phyloP scores from a whole-genome alignment of 2,329 filamentous ascomycete genomes.

The Sporothrix pallida region DNA sequence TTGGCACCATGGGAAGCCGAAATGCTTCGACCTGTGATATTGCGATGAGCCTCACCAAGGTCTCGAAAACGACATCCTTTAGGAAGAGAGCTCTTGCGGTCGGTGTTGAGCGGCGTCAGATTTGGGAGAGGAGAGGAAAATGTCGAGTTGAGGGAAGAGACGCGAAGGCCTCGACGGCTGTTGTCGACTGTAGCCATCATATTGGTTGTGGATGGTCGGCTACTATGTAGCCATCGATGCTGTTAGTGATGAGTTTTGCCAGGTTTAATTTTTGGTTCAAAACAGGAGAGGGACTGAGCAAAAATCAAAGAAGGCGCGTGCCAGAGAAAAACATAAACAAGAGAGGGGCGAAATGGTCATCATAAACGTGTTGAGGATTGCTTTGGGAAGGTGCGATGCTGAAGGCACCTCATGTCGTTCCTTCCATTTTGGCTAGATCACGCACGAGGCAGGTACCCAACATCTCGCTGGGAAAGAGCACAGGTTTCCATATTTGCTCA shows the following conservation, averaged over 20 bases:
- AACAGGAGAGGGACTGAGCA: neutral
- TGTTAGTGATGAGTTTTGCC: neutral
- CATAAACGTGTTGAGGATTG: neutral
- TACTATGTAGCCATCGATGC: neutral
- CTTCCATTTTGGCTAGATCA: neutral
- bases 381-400: slow-evolving; percentile 16
- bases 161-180: neutral
- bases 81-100: slow-evolving; percentile 40
- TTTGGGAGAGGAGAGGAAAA: slow-evolving; percentile 14
- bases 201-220: neutral
- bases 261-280: neutral
- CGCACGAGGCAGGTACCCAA: neutral
- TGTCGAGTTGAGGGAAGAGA: neutral
- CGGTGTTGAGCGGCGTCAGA: neutral
- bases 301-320: neutral
- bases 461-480: neutral
- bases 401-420: neutral
- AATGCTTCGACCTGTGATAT: slow-evolving; percentile 45
- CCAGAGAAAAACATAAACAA: neutral
- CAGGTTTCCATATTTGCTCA: too few species aligned
- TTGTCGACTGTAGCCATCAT: slow-evolving; percentile 5
- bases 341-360: neutral
- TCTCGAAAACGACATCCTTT: slow-evolving; percentile 47
- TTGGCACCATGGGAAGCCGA: slow-evolving; percentile 20
- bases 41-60: slow-evolving; percentile 49